Base-by-base conservation (phyloP, 1,284 basidiomycete species). In the Puccinia triticina region DNA sequence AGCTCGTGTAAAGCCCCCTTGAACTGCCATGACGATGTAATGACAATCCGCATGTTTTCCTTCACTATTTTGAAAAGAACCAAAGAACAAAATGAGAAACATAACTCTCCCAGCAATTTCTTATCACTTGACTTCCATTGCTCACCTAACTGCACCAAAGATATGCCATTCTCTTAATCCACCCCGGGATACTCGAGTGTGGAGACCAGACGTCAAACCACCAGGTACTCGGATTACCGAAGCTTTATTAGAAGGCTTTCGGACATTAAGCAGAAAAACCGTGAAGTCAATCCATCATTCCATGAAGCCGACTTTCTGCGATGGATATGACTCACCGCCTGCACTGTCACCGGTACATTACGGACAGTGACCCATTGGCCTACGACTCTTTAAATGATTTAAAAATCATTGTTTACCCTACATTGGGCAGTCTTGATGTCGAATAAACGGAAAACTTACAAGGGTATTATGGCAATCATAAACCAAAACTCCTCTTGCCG, bases 401-500 rank as follows among this genome's bases (percentile, higher is more conserved):
- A n/a, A n/a, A 46, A 55, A 72, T 32, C 4, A 59, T 53, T 4
- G 29, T 40, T 18, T 43, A 43, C 7, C 40, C 12, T 43, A 23
- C 26, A 26, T 40, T 23, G 4, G 23, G 26, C 10, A 10, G 46
- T 43, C 32, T 26, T 5, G 46, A 50, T 5, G 14, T 50, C 1
- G 11, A 50, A 72, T 23, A 34, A 14, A 72, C 37, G 23, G 29
- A 43, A 26, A 46, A 32, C 73, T 87, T 83, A 92, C 92, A 93
- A 91, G 34, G 90, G 85, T 3, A 92, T 91, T 91, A 93, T 93
- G 75, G 90, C 90, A 83, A 92, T 87, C 14, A 89, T 89, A 86
- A 90, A 92, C 92, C 92, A 93, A 87, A 93, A 91, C 84, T 92
- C 90, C 86, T 93, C 92, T 83, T 92, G 91, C 57, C 88, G 89